Base-by-base conservation (phyloP, 441 rosid genomes). In the Erodium trifolium region DNA sequence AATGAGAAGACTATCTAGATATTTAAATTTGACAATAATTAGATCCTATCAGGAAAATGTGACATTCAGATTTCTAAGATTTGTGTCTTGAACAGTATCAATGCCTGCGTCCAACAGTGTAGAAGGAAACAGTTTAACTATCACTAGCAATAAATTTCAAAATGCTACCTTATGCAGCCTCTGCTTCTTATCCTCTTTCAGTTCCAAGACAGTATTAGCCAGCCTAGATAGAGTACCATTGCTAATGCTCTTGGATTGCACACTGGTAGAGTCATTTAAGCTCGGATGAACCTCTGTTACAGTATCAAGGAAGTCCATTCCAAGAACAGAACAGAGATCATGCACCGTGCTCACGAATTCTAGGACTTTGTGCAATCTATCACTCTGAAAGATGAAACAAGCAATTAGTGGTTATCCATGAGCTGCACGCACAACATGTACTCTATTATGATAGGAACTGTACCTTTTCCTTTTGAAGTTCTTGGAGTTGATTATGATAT, bases 221-320 rank as follows among this genome's bases (percentile, higher is more conserved):
- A 94, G 81, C 71, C 90, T 82, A 17, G 91, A 85, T 72, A 94
- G 82, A 2, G 97, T 94, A 71, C 88, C 99, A 78, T 92, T 88
- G 85, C 99, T 92, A 67, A 94, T 94, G 80, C 96, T 94, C 83
- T 91, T 91, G 63, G 91, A 88, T 75, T 87, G 93, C 74, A 78
- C 86, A 71, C 82, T 82, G 2, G 84, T 80, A 27, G 92, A 81
- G 71, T 88, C 95, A 82, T 85, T 84, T 73, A 94, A 84, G 87
- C 98, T 94, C 1, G 99, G 97, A 84, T 94, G 99, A 82, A 92
- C 99, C 79, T 87, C 96, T 10, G 89, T 86, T 68, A 94, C 88
- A 1, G 94, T 87, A 29, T 84, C 80, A 63, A 92, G 75, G 82
- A 94, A 92, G 78, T 94, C 97, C 92, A 94, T 81, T 65, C 94